phyloP scores from a whole-genome alignment of 139 green algal species.

The Picochlorum sp. region DNA sequence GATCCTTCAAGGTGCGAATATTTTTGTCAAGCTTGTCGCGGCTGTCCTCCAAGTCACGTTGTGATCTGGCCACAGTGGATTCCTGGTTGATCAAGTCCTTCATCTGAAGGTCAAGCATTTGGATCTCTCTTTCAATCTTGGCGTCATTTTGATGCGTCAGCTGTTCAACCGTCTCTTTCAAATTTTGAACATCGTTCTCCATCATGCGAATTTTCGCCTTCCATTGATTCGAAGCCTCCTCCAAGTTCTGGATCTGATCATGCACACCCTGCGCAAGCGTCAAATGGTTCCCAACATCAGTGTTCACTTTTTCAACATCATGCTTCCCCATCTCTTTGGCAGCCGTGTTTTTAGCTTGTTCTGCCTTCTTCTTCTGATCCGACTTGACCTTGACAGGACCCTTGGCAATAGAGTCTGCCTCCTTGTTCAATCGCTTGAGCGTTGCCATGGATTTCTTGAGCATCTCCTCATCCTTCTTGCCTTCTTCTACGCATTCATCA shows the following conservation, averaged over 20 bases:
- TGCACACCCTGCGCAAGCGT: background rate
- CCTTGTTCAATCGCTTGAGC: constrained; percentile 15
- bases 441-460: background rate
- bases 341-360: background rate
- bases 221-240: background rate
- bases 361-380: constrained; percentile 5
- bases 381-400: constrained; percentile 5
- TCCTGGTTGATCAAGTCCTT: constrained; percentile 3
- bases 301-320: constrained; percentile 5
- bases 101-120: background rate
- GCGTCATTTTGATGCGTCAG: background rate
- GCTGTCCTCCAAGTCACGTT: background rate
- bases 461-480: constrained; percentile 1
- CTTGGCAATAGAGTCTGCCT: background rate
- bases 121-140: background rate
- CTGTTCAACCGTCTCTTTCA: background rate
- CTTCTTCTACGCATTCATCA: constrained; percentile 22
- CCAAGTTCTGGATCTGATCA: background rate
- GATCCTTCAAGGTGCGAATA: background rate
- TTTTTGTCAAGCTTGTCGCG: background rate
- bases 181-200: background rate
- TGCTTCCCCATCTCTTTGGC: background rate
- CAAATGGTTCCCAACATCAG: background rate
- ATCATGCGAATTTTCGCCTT: background rate
- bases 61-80: background rate